Base-by-base conservation (phyloP, 2,329 filamentous ascomycete genomes). In the Penicillium expansum region DNA sequence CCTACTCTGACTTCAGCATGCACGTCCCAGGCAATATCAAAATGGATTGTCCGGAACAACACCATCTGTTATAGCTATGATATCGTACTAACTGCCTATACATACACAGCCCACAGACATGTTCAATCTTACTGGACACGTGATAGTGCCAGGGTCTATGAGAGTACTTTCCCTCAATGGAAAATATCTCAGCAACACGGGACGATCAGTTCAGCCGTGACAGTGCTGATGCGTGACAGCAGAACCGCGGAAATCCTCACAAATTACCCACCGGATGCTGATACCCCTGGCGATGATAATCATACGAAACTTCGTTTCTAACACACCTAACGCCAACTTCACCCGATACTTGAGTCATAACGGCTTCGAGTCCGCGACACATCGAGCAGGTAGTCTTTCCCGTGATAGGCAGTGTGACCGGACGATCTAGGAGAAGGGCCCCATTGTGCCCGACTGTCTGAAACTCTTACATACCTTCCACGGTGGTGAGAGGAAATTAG, bases 401-500 rank as follows among this genome's bases (percentile, higher is more conserved):
- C n/a, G 24, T 22, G 45, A 50, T 50, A 33, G 45, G 29, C 4
- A 32, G 10, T 8, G 22, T 47, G n/a, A 3, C 5, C 4, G 30
- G 45, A 50, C 22, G 45, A 43, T 55, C 35, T 29, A 50, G 38
- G 30, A 30, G 37, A 42, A 56, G 20, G 49, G 38, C 27, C 48
- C 41, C 37, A 41, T 35, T 16, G 0, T 20, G 35, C 41, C 37
- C n/a, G 48, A 29, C 41, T 3, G 32, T 16, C 13, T 37, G 30
- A 44, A 43, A 33, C 42, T 43, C 22, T 30, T 41, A 24, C n/a
- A 42, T 45, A 22, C 29, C 11, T 44, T 20, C 27, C 13, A n/a
- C 43, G n/a, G 11, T 10, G 39, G 53, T 13, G 42, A 61, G 35
- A 33, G 39, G 45, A 61, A 49, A 55, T 59, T 61, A 44, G 27